Evolutionary conservation across 306 rosid species (phyloP), one percentile per base, ranked within the genome.

Genomic region (Fragaria vesca): DNA sequence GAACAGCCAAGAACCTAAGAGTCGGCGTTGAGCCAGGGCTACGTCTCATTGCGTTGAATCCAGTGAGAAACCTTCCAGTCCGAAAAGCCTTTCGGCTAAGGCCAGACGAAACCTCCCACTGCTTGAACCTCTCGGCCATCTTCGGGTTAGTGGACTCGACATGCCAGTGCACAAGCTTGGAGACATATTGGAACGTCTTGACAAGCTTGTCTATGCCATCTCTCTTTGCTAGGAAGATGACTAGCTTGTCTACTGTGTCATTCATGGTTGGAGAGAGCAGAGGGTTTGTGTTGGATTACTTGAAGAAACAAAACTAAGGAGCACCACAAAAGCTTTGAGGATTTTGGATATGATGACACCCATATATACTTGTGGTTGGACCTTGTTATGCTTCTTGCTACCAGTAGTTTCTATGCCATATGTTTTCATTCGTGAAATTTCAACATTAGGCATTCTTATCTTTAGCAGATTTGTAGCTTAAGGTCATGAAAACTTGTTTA

Each of bases 171-270:
- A 83, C 91, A 8, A 95, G 89, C 89, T 95, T 95, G 40, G 97
- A 91, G 51, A 91, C 93, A 30, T 92, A 92, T 50, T 95, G 97
- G 79, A 95, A 92, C 18, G 98, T 93, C 88, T 95, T 95, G 47
- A 95, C 97, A 9, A 95, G 96, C 89, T 95, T 95, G 96, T 95
- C 98, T n/a, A 92, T 92, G 73, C 97, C 97, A 71, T 95, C 98
- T 85, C 98, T 81, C 81, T 95, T 95, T 30, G 97, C 97, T 48
- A 95, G 83, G 85, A 92, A 95, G 88, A 95, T 80, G 0, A 91
- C 98, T n/a, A 92, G 77, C 76, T 90, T 95, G 89, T 95, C 98
- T 1, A 90, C 92, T 38, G 85, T 74, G 83, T 93, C 98, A 60
- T 83, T 88, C 97, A 92, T 93, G 82, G 76, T 71, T 73, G 66